Base-by-base conservation (phyloP, 805 yeast genomes). In the Teunomyces kruisii region DNA sequence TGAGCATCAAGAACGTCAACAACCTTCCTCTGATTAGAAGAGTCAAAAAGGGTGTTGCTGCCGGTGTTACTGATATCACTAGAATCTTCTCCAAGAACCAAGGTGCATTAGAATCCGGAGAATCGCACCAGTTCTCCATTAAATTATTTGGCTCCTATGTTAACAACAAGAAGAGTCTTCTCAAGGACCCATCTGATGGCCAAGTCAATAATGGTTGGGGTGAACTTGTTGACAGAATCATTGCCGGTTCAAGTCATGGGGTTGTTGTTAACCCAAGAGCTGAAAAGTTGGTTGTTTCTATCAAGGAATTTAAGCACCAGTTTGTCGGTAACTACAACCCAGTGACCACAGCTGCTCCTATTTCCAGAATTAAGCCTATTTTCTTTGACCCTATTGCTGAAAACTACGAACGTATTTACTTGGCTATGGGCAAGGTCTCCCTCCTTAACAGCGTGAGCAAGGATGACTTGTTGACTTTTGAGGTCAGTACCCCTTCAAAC, bases 51-150 rank as follows among this genome's bases (percentile, higher is more conserved):
- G 96, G 96, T 46, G 79, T 89, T 12, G 94, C 92, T 31, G 91
- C 90, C 3, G 97, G 97, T 62, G 94, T 86, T 12, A 79, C 88
- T 31, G 96, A 89, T 65, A 83, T 89, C 40, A 81, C 94, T 4
- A 77, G 96, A 53, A 78, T 88, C 17, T 86, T 89, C 57, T 78
- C 88, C 6, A 74, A 78, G 47, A 79, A 78, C 51, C 78, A 78
- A 44, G 88, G 86, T 27, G 73, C 83, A 26, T 67, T 80, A 42
- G 69, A 76, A 9, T 64, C 84, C 13, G 83, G 90, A 43, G 80
- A 80, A 56, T 70, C 88, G 0, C 88, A 84, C 60, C 85, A 83
- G 51, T 86, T 88, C 59, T 74, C 79, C 4, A 78, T 89, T 53
- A 80, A 84, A 55, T 66, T 89, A 55, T 89, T 77, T 58, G 86